Evolutionary conservation across 2,329 filamentous ascomycete species (phyloP).

Genomic region (Alternaria metachromatica): DNA sequence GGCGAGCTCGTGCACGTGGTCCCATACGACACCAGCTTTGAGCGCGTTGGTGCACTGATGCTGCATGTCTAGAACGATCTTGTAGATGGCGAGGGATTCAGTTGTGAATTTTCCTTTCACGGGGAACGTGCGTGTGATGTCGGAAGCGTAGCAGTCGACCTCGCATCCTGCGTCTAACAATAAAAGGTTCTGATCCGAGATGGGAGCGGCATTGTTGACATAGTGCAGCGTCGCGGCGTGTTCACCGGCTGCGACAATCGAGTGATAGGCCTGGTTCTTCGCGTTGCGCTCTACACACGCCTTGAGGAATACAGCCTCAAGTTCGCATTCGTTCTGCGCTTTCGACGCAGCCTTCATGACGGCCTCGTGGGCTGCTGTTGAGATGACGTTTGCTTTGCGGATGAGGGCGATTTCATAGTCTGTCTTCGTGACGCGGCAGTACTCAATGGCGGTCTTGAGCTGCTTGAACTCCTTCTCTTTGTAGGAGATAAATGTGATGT

Average conservation of each 20-base stretch:
- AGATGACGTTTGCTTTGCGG: conserved; percentile 79
- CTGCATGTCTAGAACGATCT: conserved; percentile 88
- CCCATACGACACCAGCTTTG: conserved; percentile 77
- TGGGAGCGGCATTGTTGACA: conserved; percentile 59
- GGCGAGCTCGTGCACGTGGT: conserved; percentile 79
- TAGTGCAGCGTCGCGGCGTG: conserved; percentile 90
- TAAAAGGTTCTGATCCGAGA: conserved; percentile 73
- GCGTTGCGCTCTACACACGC: conserved; percentile 76
- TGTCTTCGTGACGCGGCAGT: conserved; percentile 81
- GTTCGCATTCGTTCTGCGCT: conserved; percentile 79
- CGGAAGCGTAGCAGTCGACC: conserved; percentile 58
- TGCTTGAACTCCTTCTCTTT: conserved; percentile 65
- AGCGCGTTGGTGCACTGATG: conserved; percentile 74
- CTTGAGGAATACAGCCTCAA: conserved; percentile 81
- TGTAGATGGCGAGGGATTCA: conserved; percentile 66
- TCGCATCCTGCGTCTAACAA: conserved; percentile 81
- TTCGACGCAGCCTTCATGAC: conserved; percentile 69
- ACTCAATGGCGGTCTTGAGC: conserved; percentile 73
- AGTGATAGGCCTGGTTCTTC: conserved; percentile 84
- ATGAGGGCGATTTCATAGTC: conserved; percentile 85
- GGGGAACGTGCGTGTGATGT: conserved; percentile 86
- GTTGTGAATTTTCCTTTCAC: conserved; percentile 64
- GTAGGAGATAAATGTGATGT: conserved; percentile 74
- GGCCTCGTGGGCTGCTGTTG: conserved; percentile 75
- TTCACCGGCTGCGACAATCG: conserved; percentile 81